phyloP scores from a whole-genome alignment of 2,329 filamentous ascomycete genomes.

The Scytalidium sp. region DNA sequence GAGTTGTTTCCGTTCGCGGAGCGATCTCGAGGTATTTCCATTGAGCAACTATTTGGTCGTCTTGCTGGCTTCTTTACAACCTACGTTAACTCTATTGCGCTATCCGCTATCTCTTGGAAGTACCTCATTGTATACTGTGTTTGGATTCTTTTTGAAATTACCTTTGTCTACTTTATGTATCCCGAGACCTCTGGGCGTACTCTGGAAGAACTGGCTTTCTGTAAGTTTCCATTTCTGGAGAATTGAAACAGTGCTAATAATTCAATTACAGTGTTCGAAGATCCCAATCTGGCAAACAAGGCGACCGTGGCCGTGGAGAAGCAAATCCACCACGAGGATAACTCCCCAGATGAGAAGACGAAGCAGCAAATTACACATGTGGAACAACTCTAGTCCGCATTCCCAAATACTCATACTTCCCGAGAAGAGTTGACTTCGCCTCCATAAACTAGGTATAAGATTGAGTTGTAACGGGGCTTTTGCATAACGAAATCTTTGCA shows the following conservation, averaged over 20 bases:
- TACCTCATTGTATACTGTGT: conserved; percentile 41
- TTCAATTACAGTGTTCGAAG: conserved; percentile 32
- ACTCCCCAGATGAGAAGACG: background rate
- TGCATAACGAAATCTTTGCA: too few relatives aligned
- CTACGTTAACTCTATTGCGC: conserved; percentile 43
- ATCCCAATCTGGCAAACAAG: conserved; percentile 30
- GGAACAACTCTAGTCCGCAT: background rate
- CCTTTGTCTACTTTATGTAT: conserved; percentile 41
- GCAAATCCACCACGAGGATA: conserved; percentile 24
- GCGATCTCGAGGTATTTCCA: conserved; percentile 52
- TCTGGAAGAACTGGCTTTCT: conserved; percentile 43
- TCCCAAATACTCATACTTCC: background rate
- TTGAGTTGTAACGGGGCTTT: too few relatives aligned
- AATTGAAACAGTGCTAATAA: background rate
- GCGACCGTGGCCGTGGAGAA: conserved; percentile 34
- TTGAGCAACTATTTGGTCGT: conserved; percentile 32
- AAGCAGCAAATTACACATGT: conserved; percentile 3
- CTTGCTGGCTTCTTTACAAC: conserved; percentile 45
- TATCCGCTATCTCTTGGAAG: conserved; percentile 38
- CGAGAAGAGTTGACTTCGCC: too few relatives aligned
- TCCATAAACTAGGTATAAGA: too few relatives aligned
- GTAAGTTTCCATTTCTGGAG: conserved; percentile 31
- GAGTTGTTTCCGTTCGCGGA: conserved; percentile 58
- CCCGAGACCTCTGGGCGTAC: conserved; percentile 41
- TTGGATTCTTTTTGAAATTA: conserved; percentile 37